Conservation (phyloP, 371 early-diverging fungal species). For the Mortierella sp. region DNA sequence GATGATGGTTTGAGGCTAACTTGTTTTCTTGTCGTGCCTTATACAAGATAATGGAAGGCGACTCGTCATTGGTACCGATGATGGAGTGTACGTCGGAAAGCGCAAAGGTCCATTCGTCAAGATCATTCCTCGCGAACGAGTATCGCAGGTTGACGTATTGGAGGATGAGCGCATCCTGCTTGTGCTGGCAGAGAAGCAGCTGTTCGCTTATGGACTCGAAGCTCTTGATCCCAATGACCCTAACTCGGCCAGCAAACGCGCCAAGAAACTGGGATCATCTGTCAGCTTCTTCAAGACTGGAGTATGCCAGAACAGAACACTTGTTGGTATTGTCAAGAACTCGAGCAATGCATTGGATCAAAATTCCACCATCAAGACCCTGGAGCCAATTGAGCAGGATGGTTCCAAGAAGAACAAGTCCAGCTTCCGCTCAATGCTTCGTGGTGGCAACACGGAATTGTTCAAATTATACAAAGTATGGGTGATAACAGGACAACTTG, state of each 20-base stretch:
- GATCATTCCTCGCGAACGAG: constrained; percentile 80
- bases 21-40: not conserved
- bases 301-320: constrained; percentile 70
- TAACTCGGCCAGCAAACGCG: constrained; percentile 57
- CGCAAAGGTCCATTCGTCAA: constrained; percentile 57
- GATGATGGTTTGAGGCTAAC: no score
- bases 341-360: constrained; percentile 65
- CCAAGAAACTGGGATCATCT: constrained; percentile 78
- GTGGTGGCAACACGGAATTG: constrained; percentile 62
- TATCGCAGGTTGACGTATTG: constrained; percentile 88
- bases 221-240: constrained; percentile 63
- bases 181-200: constrained; percentile 83
- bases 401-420: constrained; percentile 65
- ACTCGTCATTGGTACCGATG: constrained; percentile 86
- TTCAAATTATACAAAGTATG: constrained; percentile 72
- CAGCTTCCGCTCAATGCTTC: constrained; percentile 57
- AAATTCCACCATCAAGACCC: constrained; percentile 77
- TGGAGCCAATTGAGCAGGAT: constrained; percentile 72
- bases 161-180: constrained; percentile 79
- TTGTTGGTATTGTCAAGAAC: constrained; percentile 80
- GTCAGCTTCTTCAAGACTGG: constrained; percentile 90
- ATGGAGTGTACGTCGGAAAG: constrained; percentile 77
- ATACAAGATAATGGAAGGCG: constrained; percentile 66
- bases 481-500: not conserved
- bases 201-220: constrained; percentile 82